Evolutionary conservation across 1,284 basidiomycete genomes (phyloP).

Genomic region (Ganoderma lucidum): DNA sequence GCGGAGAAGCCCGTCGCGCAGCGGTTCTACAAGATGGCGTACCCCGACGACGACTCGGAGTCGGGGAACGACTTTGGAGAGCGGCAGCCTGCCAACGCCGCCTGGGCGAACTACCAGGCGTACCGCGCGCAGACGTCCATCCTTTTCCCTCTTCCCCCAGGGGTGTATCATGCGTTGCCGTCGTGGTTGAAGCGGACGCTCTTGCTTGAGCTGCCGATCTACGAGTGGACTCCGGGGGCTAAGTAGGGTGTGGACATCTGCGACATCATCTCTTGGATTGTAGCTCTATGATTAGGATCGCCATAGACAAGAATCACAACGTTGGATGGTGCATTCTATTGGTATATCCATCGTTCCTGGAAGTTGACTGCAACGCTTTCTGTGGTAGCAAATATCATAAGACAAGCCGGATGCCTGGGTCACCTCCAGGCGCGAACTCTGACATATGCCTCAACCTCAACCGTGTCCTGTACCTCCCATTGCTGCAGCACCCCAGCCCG

Average conservation of each 20-base stretch:
- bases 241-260: not conserved
- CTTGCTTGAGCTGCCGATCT: conserved; percentile 72
- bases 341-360: not conserved
- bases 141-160: conserved; percentile 70
- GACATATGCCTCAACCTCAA: conserved; percentile 25
- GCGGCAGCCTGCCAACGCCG: conserved; percentile 32
- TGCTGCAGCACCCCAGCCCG: conserved; percentile 56
- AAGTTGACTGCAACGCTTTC: not conserved
- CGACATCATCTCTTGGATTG: not conserved
- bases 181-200: conserved; percentile 62
- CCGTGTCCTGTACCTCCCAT: conserved; percentile 56
- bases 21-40: conserved; percentile 65
- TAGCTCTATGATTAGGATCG: no score
- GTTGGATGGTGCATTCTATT: no score
- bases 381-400: not conserved
- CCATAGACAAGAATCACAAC: no score
- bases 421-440: conserved; percentile 15
- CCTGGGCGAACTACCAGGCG: conserved; percentile 64
- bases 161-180: conserved; percentile 66
- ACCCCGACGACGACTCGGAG: conserved; percentile 46
- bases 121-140: conserved; percentile 72
- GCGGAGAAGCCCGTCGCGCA: conserved; percentile 78
- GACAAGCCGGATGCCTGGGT: conserved; percentile 15
- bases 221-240: conserved; percentile 45
- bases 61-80: conserved; percentile 28